Conservation (phyloP, 139 green algal genomes). For the Deuterostichococcus epilithicus region DNA sequence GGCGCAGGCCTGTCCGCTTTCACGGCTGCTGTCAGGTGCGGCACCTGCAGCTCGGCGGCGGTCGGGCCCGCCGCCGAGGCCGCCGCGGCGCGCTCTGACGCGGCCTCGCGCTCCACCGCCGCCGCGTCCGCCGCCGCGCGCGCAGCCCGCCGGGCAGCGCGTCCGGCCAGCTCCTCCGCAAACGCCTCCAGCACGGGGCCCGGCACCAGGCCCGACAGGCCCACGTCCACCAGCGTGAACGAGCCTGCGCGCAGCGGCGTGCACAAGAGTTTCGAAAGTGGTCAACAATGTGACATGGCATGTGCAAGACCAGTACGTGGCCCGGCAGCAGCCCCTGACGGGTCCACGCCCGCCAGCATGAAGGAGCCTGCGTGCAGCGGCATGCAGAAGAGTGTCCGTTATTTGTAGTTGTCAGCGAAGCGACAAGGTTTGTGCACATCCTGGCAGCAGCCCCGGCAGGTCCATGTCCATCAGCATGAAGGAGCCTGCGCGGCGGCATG, state of each 20-base stretch:
- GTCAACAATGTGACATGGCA: too few species aligned
- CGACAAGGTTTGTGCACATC: too few species aligned
- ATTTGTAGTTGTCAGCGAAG: too few species aligned
- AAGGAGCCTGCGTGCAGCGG: too few species aligned
- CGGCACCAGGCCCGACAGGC: constrained; percentile 39
- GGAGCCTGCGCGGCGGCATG: constrained; percentile 10
- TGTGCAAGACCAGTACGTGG: too few species aligned
- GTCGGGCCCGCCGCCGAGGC: constrained; percentile 29
- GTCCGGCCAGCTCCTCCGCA: constrained; percentile 51
- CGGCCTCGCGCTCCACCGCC: constrained; percentile 16
- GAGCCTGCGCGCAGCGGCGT: not conserved
- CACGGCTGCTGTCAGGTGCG: not conserved
- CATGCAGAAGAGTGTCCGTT: too few species aligned
- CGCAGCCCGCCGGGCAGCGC: constrained; percentile 12
- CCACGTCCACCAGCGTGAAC: constrained; percentile 46
- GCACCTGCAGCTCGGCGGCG: constrained; percentile 43
- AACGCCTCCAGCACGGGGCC: constrained; percentile 50
- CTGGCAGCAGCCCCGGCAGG: constrained; percentile 40
- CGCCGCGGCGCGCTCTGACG: constrained; percentile 30
- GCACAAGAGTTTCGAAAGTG: too few species aligned
- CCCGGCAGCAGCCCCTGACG: too few species aligned
- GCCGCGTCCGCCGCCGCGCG: constrained; percentile 17
- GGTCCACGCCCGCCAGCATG: too few species aligned
- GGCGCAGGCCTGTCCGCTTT: too few species aligned
- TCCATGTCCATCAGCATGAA: constrained; percentile 56